A percentile compares a stretch with the other conserved stretches of the same genome.
These are phyloP conservation scores for Berberis thunbergii DNA, from an alignment of 164 flowering plant species.

Conservation along the genomic window DNA sequence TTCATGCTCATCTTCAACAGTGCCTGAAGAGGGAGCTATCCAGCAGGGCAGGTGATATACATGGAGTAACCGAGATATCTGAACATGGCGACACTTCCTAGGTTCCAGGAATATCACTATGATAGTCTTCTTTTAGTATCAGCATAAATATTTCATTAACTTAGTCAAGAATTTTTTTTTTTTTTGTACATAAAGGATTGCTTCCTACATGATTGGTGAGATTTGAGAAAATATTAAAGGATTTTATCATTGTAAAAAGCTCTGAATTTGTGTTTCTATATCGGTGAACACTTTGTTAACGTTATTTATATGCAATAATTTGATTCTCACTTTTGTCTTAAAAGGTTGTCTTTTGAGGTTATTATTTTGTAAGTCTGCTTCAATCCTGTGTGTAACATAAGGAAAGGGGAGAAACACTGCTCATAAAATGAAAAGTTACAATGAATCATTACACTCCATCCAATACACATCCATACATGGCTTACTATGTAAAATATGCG, in stretches of 20 bases:
- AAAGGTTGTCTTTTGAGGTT: not conserved
- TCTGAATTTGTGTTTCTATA: no score
- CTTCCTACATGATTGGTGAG: not conserved
- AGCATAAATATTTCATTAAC: not conserved
- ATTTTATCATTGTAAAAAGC: no score
- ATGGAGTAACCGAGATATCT: not conserved
- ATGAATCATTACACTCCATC: no score
- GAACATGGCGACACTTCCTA: not conserved
- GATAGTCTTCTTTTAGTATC: not conserved
- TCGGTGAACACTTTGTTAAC: not conserved
- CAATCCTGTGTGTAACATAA: not conserved
- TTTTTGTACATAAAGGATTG: not conserved
- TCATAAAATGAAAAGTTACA: no score
- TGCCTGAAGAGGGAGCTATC: constrained; percentile 14
- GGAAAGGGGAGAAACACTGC: not conserved
- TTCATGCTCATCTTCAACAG: not conserved
- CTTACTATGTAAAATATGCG: no score
- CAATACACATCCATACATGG: no score
- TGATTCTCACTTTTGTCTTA: not conserved
- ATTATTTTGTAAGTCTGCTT: not conserved
- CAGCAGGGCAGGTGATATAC: constrained; percentile 12
- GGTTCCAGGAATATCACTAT: not conserved
- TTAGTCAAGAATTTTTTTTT: no score
- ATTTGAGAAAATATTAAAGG: no score
- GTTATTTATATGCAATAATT: not conserved